Conservation (phyloP, 2,329 filamentous ascomycete genomes). For the Fusarium napiforme region DNA sequence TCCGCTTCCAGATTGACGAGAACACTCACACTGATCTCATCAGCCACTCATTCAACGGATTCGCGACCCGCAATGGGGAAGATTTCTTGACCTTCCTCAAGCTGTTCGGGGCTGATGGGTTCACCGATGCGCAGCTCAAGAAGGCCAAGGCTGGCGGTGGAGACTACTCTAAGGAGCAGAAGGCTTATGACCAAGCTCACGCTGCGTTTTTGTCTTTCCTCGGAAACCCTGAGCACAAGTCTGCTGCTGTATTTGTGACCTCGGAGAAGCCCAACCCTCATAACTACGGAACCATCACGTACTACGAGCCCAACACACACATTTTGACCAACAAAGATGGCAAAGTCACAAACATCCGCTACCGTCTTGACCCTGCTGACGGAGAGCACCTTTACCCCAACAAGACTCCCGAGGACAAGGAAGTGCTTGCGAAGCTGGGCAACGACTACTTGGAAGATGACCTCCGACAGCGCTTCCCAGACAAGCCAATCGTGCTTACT, state of each 20-base stretch:
- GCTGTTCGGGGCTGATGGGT: constrained; percentile 6
- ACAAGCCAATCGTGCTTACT: constrained; percentile 19
- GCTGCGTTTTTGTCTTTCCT: background rate
- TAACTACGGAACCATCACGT: constrained; percentile 26
- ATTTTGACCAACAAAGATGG: constrained; percentile 18
- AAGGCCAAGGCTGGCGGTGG: background rate
- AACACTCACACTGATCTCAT: constrained; percentile 23
- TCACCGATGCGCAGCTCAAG: background rate
- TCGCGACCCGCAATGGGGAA: constrained; percentile 8
- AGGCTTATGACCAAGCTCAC: background rate
- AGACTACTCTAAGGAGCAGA: constrained; percentile 4
- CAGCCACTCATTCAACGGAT: constrained; percentile 20
- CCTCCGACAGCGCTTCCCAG: constrained; percentile 1
- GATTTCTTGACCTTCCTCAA: constrained; percentile 21
- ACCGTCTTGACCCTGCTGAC: constrained; percentile 10
- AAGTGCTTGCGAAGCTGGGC: background rate
- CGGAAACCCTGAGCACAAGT: background rate
- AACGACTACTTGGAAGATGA: constrained; percentile 24
- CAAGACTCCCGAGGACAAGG: background rate
- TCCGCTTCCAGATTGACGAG: constrained; percentile 25
- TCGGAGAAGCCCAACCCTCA: constrained; percentile 25
- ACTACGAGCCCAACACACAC: constrained; percentile 30
- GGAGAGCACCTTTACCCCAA: constrained; percentile 16
- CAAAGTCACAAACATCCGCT: constrained; percentile 10
- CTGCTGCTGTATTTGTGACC: constrained; percentile 2